Evolutionary conservation across 305 asterid genomes (phyloP), one percentile per base, ranked within the genome.

Genomic region (Fraxinus xanthoxyloides): DNA sequence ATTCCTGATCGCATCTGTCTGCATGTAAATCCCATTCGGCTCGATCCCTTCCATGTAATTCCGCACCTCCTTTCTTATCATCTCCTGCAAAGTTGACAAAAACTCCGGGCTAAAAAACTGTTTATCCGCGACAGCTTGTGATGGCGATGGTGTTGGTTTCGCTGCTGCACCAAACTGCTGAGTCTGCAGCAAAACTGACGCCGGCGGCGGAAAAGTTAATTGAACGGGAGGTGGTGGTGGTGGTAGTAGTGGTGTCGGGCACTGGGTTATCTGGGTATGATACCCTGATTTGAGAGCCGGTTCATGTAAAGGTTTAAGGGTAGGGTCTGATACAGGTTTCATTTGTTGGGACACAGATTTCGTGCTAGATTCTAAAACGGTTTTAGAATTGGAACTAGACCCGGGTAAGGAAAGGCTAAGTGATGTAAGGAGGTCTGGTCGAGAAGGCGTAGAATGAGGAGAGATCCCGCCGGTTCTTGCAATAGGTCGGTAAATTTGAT

Each of bases 1-100:
- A 80, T 89, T 87, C 79, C 84, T 84, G 75, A 85, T 83, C 46
- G 87, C 86, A 26, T 90, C 93, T 0, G 77, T 86, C 84, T 77
- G 83, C 82, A 51, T 80, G 76, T 75, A 75, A 6, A 82, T 0
- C 1, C 90, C 91, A 9, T 83, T 85, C 35, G 73, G 75, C 10
- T 87, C 89, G 1, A 84, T 30, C 59, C 48, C 70, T 43, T 75
- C 36, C 78, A 75, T 48, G 79, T 48, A 76, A 43, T 24, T 48
- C 40, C 79, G 32, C 40, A 76, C 79, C 43, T 76, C 79, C 9
- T 46, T 76, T 9, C 65, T 76, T 26, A 76, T 76, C 79, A 76
- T 76, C 65, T 76, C 69, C 30, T 76, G 67, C 79, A 76, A 23
- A 9, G 26, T 21, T 12, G 67, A 36, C 79, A 76, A 76, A 8